Evolutionary conservation across 164 flowering plant genomes (phyloP), one percentile per base, ranked within the genome.

Genomic region (Malania oleifera): DNA sequence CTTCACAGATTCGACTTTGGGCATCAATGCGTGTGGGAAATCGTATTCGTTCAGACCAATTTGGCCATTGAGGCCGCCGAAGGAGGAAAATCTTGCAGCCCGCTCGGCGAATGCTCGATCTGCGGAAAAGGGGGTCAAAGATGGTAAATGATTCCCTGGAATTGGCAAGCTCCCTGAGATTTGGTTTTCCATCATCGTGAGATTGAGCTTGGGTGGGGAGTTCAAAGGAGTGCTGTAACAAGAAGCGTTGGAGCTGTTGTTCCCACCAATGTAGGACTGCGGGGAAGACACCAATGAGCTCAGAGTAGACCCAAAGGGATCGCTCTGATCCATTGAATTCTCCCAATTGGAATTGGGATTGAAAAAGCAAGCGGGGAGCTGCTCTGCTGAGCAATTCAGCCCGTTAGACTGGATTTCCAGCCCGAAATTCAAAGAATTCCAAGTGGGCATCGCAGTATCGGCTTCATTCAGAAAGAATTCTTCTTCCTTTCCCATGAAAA

Each of bases 81-180:
- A 91, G 64, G 82, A 78, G 2, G 98, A 86, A 54, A 74, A 83
- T 61, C 76, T 83, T 2, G 96, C 96, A 31, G 96, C 98, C 59
- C 98, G 67, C 66, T 86, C 95, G 0, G 77, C 91, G 37, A 91
- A 91, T 9, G 88, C 98, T 7, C 95, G 91, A 70, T 85, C 98
- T 6, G 84, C 63, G 0, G 81, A 37, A 23, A 89, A 72, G 3
- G 79, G 71, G 0, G 89, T 77, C 35, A 60, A 47, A n/a, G n/a
- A n/a, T 20, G 61, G 57, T 15, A 66, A n/a, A 27, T 44, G 75
- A 64, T 53, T 66, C 44, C 73, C 49, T 15, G 57, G 34, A 59
- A 38, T 39, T 72, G 74, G 73, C 0, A 72, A 18, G 17, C 60
- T 71, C 11, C n/a, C n/a, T n/a, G 66, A 57, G 20, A 54, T 53